These are phyloP conservation scores for Saccharomycopsis capsularis DNA, from an alignment of 805 yeast species.

Conservation along the genomic window DNA sequence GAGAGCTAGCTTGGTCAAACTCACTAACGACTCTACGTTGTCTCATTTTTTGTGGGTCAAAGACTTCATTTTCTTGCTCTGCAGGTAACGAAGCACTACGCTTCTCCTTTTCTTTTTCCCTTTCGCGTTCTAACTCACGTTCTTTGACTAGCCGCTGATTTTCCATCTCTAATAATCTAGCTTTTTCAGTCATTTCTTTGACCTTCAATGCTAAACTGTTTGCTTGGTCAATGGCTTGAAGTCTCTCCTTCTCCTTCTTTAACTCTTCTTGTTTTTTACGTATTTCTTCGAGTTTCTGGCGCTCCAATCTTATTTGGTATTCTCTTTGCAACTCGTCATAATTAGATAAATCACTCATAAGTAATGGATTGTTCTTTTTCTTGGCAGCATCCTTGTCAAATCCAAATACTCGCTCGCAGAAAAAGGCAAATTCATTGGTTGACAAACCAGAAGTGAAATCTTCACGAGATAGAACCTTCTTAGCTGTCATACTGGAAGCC, in stretches of 20 bases:
- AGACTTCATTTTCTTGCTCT: not conserved
- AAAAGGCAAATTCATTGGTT: slow-evolving; percentile 27
- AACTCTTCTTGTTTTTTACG: slow-evolving; percentile 10
- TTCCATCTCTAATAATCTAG: slow-evolving; percentile 17
- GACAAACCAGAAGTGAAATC: slow-evolving; percentile 16
- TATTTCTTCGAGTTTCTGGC: slow-evolving; percentile 9
- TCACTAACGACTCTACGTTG: slow-evolving; percentile 8
- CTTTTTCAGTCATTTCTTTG: slow-evolving; percentile 17
- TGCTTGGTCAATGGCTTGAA: slow-evolving; percentile 16
- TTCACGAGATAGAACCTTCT: slow-evolving; percentile 17
- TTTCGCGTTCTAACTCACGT: too few relatives aligned
- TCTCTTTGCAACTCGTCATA: slow-evolving; percentile 8
- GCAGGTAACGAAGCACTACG: not conserved
- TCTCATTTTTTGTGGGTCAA: not conserved
- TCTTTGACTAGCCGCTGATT: slow-evolving; percentile 17
- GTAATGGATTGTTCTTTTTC: not conserved
- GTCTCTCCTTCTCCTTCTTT: slow-evolving; percentile 14
- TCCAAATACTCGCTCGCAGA: slow-evolving; percentile 29
- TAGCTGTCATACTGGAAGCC: too few relatives aligned
- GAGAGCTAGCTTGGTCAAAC: not conserved
- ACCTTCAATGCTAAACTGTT: slow-evolving; percentile 11
- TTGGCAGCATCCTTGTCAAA: slow-evolving; percentile 7
- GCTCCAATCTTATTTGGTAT: slow-evolving; percentile 5
- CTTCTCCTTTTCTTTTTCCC: slow-evolving; percentile 2
- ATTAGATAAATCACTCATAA: slow-evolving; percentile 9